Base-by-base conservation (phyloP, 345 rosid genomes). In the Acer yangbiense region DNA sequence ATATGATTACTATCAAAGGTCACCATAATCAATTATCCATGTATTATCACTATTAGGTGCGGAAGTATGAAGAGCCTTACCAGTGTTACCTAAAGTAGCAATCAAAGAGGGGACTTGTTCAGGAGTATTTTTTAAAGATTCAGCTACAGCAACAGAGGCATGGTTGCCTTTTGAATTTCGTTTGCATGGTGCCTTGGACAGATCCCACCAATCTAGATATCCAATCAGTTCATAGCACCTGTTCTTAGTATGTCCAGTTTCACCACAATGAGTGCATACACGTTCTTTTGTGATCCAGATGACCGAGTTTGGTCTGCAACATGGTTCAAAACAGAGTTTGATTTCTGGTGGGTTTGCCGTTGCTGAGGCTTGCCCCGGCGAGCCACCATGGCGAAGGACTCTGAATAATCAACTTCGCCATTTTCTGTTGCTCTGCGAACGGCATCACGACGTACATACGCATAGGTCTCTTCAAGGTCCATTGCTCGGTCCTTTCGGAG, bases 171-270 rank as follows among this genome's bases (percentile, higher is more conserved):
- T 62, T 6, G 35, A 21, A 25, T 62, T 25, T 8, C 32, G 16
- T 21, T 25, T 62, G 25, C 3, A 0, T 17, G 23, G 23, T 58
- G 62, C 62, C 18, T 58, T n/a, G 62, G 62, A 0, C 4, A 21
- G 39, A 62, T 62, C 65, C 25, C 67, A 67, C 72, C 32, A 68
- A 20, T 76, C 17, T 0, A 18, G 78, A 23, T 76, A 68, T 1
- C 65, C 41, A 20, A 76, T 57, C 23, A 68, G 16, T 4, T 76
- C 66, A 21, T 68, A 76, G 2, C 44, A 76, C 5, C 3, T 6
- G 1, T 18, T 23, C 29, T 68, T 20, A 13, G 58, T 18, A 7
- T 76, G 57, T 6, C 58, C 16, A 23, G 7, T 16, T 16, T 41
- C 18, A 39, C 67, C 58, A 57, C 73, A 76, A 23, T 23, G 25